A percentile compares a stretch with the other conserved stretches of the same genome.
phyloP scores from a whole-genome alignment of 164 flowering plant species.

The Sedum album region DNA sequence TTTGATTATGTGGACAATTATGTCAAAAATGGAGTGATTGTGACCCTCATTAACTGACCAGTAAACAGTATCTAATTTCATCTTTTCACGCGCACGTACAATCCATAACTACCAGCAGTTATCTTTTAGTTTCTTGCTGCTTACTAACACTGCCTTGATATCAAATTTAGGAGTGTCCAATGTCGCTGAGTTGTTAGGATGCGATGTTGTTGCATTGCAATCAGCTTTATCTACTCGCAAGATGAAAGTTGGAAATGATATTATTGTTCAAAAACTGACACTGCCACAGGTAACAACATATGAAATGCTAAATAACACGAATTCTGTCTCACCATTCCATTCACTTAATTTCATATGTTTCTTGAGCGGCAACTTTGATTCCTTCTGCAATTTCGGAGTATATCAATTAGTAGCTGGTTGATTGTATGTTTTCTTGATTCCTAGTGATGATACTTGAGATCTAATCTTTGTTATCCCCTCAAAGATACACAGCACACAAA shows the following conservation, averaged over 20 bases:
- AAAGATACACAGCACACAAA: not conserved
- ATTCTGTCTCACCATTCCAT: not conserved
- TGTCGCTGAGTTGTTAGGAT: slow-evolving; percentile 79
- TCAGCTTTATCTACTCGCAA: slow-evolving; percentile 81
- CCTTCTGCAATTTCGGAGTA: not conserved
- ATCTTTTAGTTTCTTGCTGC: not conserved
- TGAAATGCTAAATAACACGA: not conserved
- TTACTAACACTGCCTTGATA: not conserved
- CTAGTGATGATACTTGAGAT: not conserved
- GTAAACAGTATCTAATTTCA: not conserved
- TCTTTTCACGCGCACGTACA: not conserved
- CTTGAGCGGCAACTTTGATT: not conserved
- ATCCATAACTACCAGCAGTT: not conserved
- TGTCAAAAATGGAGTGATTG: not conserved
- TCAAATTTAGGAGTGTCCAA: slow-evolving; percentile 38
- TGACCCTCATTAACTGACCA: not conserved
- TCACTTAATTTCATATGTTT: not conserved
- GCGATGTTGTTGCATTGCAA: slow-evolving; percentile 50
- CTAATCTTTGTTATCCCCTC: not conserved
- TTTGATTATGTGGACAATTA: not conserved
- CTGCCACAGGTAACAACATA: slow-evolving; percentile 62
- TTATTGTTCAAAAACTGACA: slow-evolving; percentile 81
- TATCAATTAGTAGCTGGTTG: not conserved
- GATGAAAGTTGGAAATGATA: slow-evolving; percentile 88
- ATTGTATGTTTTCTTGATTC: not conserved